Evolutionary conservation across 257 asterid species (phyloP).

Genomic region (Solanum rostratum): DNA sequence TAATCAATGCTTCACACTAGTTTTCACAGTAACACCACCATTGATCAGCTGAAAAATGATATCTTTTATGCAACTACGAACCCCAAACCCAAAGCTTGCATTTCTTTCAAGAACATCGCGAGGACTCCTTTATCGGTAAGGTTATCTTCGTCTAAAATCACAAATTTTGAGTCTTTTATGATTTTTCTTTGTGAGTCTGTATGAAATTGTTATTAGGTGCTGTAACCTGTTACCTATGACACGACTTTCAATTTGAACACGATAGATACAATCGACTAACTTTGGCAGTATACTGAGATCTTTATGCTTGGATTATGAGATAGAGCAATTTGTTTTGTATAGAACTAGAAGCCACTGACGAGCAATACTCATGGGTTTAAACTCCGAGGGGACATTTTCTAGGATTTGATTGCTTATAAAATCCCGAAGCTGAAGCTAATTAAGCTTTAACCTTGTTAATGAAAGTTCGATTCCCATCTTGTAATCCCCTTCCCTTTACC

Average conservation of each 20-base stretch:
- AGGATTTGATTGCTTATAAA: neutral
- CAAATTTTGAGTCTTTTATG: neutral
- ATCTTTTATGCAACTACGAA: constrained; percentile 3
- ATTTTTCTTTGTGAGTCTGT: neutral
- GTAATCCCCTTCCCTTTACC: too few relatives aligned
- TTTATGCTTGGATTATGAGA: neutral
- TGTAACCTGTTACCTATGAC: neutral
- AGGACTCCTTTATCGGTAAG: neutral
- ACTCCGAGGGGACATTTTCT: neutral
- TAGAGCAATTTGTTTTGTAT: neutral
- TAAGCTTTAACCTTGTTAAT: too few relatives aligned
- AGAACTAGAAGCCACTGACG: neutral
- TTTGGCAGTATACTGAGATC: neutral
- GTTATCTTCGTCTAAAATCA: neutral
- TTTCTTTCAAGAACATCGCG: neutral
- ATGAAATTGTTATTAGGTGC: neutral
- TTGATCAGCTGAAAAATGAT: neutral
- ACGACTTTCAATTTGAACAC: neutral
- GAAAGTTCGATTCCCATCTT: too few relatives aligned
- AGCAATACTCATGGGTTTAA: neutral
- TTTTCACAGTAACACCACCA: neutral
- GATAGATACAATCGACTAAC: neutral
- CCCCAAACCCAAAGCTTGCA: neutral
- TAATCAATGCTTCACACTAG: neutral
- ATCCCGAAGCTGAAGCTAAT: too few relatives aligned